Evolutionary conservation across 73 alveolate species (phyloP).

Genomic region (Paramecium primaurelia): DNA sequence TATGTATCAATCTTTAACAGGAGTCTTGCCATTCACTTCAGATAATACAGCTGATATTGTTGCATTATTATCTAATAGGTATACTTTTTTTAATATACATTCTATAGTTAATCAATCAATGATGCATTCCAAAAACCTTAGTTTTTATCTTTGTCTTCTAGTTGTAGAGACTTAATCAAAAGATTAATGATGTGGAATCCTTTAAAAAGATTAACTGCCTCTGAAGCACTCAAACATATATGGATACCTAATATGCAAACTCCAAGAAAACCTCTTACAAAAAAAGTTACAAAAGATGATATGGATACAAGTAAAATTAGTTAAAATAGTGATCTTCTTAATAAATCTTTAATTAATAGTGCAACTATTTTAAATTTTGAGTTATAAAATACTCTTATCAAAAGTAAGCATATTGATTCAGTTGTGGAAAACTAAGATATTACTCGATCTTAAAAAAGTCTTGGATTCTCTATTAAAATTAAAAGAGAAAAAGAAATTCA

Average conservation of each 20-base stretch:
- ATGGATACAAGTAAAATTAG: conserved; percentile 24
- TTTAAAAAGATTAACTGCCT: conserved; percentile 20
- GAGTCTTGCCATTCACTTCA: neutral
- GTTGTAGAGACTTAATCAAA: conserved; percentile 34
- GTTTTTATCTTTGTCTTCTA: neutral
- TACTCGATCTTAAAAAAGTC: neutral
- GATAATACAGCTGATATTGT: neutral
- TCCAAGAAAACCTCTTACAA: neutral
- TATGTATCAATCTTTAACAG: neutral
- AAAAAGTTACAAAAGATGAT: conserved; percentile 6
- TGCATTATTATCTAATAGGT: neutral
- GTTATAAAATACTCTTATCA: neutral
- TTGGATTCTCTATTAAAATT: neutral
- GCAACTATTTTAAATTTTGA: neutral
- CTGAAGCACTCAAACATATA: conserved; percentile 39
- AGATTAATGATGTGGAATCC: conserved; percentile 47
- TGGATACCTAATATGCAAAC: conserved; percentile 20
- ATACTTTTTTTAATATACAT: neutral
- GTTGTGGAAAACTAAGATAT: neutral
- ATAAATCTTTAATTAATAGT: neutral
- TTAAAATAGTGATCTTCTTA: neutral
- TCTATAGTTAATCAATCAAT: neutral
- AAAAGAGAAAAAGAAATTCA: neutral
- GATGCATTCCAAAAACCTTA: neutral
- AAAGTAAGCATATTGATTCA: conserved; percentile 4